Base-by-base conservation (phyloP, 2,329 filamentous ascomycete genomes). In the Conoideocrella luteorostrata region DNA sequence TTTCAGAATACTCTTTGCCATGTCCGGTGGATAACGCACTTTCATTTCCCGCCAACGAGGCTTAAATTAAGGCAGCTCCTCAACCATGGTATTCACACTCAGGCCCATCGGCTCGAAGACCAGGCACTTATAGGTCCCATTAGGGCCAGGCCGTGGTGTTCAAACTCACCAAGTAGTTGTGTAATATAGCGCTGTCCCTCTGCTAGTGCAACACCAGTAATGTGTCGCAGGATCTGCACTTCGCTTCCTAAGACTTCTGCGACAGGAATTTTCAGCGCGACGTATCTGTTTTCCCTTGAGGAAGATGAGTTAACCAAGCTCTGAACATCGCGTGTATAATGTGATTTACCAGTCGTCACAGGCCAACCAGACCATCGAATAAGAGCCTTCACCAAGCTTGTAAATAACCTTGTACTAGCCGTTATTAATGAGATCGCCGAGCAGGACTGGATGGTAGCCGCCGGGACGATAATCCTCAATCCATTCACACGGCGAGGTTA, bases 341-440 rank as follows among this genome's bases (percentile, higher is more conserved):
- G 11, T 11, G 22, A 11, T 13, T 29, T 26, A 39, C 36, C n/a
- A 9, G 13, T 29, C 10, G 39, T 67, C 62, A 29, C 41, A 52
- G 20, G 63, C 69, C 34, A 72, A 59, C 71, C 69, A 74, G 17
- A 72, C 68, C 1, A 69, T 74, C 3, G 67, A 70, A 48, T 55
- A 70, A 3, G 63, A 61, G 21, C 71, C 69, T 28, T 59, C 66
- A 30, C 69, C 69, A 26, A 73, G 56, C 51, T 74, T 74, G 38
- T 67, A 59, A 29, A 68, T 51, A 30, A 71, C 54, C 42, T 59
- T 60, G 49, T 73, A 75, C 26, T 65, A 62, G 17, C 57, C 63
- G 42, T 62, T 43, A 3, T 41, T 59, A 47, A 72, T 69, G 2
- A 50, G 43, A 40, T 73, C 66, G 18, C 66, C 67, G 4, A 74